phyloP scores from a whole-genome alignment of 1,284 basidiomycete genomes.

The Anthracocystis panici-leucophaei region DNA sequence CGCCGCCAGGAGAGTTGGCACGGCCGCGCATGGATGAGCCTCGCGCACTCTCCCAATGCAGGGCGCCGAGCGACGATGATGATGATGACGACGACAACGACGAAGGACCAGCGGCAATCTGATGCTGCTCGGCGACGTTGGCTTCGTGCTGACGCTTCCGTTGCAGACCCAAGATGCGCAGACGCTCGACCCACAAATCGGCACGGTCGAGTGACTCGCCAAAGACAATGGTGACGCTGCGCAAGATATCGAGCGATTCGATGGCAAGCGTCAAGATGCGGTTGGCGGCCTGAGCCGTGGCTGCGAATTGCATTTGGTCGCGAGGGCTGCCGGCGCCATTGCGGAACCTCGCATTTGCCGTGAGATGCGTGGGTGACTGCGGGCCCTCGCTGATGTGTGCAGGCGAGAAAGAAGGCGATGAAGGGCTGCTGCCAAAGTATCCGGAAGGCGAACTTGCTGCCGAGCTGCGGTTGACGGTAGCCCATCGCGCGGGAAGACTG shows the following conservation, averaged over 20 bases:
- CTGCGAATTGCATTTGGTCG: conserved; percentile 54
- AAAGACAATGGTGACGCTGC: conserved; percentile 85
- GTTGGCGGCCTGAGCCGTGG: conserved; percentile 77
- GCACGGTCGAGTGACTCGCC: conserved; percentile 88
- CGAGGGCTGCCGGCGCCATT: conserved; percentile 31
- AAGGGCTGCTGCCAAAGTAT: conserved; percentile 58
- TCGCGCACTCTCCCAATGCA: conserved; percentile 48
- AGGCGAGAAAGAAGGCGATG: conserved; percentile 60
- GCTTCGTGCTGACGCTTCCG: conserved; percentile 61
- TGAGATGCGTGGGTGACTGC: conserved; percentile 38
- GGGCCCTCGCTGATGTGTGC: conserved; percentile 51
- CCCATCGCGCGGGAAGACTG: conserved; percentile 84
- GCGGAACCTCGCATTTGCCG: conserved; percentile 33
- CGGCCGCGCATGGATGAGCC: conserved; percentile 43
- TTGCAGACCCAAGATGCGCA: conserved; percentile 59
- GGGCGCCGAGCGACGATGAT: conserved; percentile 2
- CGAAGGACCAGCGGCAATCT: conserved; percentile 31
- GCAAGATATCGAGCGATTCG: conserved; percentile 90
- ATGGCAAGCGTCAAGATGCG: conserved; percentile 85
- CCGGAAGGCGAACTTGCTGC: conserved; percentile 36
- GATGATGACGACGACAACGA: conserved; percentile 9
- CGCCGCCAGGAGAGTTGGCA: conserved; percentile 41
- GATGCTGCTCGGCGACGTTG: conserved; percentile 22
- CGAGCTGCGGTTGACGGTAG: conserved; percentile 67
- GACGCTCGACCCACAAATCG: conserved; percentile 78